These are phyloP conservation scores for Salix suchowensis DNA, from an alignment of 345 rosid genomes.

Conservation along the genomic window DNA sequence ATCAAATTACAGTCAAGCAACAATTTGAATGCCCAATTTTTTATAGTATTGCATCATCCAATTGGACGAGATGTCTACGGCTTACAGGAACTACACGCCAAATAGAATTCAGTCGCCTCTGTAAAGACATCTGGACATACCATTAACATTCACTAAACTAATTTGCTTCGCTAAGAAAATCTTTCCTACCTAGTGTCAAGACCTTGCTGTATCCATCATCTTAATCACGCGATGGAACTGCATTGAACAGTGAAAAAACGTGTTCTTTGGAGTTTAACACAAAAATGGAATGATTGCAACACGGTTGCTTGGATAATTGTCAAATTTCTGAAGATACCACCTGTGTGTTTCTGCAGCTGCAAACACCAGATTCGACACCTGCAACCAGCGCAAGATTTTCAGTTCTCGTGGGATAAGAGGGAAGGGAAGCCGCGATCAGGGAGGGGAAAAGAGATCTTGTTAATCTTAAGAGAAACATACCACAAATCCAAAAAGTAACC, in stretches of 20 bases:
- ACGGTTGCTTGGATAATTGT: constrained; percentile 53
- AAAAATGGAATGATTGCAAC: constrained; percentile 47
- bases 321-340: constrained; percentile 65
- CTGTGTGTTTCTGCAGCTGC: constrained; percentile 71
- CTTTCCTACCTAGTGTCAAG: neutral
- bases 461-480: constrained; percentile 20
- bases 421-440: neutral
- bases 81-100: neutral
- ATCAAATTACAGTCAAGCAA: neutral
- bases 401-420: neutral
- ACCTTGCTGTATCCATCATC: neutral
- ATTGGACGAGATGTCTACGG: neutral
- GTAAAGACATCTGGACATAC: neutral
- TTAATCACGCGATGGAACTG: neutral
- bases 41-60: neutral
- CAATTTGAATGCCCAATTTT: neutral
- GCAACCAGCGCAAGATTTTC: constrained; percentile 10
- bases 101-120: neutral
- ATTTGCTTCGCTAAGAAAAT: neutral
- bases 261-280: constrained; percentile 16
- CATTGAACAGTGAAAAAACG: neutral
- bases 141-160: neutral
- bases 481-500: constrained; percentile 65
- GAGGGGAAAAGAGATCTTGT: neutral
- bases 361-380: constrained; percentile 62